Conservation (phyloP, 345 rosid species). For the Anacardium occidentale region DNA sequence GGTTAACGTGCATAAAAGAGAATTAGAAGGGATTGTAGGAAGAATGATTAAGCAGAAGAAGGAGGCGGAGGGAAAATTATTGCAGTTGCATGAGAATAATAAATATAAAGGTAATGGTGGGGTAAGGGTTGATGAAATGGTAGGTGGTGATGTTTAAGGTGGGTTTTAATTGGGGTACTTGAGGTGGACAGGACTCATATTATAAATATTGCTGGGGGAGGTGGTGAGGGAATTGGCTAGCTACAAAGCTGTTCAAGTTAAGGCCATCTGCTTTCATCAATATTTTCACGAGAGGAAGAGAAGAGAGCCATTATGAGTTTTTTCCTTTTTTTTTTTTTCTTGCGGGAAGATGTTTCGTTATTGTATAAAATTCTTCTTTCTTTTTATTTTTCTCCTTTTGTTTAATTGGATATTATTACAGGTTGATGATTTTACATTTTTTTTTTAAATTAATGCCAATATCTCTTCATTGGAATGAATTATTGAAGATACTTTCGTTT, state of each 20-base stretch:
- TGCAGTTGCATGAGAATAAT: neutral
- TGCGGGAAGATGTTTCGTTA: conserved; percentile 6
- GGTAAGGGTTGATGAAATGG: conserved; percentile 6
- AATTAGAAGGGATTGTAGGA: conserved; percentile 40
- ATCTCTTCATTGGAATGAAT: neutral
- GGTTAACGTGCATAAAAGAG: conserved; percentile 64
- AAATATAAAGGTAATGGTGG: conserved; percentile 25
- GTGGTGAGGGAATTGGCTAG: neutral
- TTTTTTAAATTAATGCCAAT: neutral
- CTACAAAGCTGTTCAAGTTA: neutral
- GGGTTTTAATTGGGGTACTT: conserved; percentile 2
- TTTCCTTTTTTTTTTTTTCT: neutral
- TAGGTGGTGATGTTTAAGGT: conserved; percentile 32
- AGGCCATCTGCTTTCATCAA: neutral
- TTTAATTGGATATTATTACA: neutral
- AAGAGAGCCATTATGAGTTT: too few relatives aligned
- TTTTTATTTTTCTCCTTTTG: neutral
- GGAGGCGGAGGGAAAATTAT: conserved; percentile 3
- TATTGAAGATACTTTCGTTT: neutral
- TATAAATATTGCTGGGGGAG: neutral
- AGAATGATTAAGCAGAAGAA: conserved; percentile 33
- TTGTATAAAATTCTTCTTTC: conserved; percentile 25
- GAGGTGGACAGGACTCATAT: conserved; percentile 5
- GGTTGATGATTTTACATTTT: neutral
- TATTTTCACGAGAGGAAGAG: neutral